Base-by-base conservation (phyloP, 768 basidiomycete genomes). In the Mycena indigotica region DNA sequence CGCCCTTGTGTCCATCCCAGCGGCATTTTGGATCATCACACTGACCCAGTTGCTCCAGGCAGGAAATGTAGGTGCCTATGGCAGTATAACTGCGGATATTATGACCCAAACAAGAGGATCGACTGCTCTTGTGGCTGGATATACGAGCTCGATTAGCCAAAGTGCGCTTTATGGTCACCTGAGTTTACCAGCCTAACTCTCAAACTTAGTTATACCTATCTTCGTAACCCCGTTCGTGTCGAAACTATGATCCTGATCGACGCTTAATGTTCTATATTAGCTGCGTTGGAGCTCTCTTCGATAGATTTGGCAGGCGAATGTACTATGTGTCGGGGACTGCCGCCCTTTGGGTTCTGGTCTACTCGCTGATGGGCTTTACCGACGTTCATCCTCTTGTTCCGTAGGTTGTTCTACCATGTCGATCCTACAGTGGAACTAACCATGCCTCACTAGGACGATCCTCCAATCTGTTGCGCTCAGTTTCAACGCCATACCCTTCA, bases 401-500 rank as follows among this genome's bases (percentile, higher is more conserved):
- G 50, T 52, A 12, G 17, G 50, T 52, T 32, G 6, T 5, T n/a
- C 21, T 28, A 16, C 25, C 12, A 6, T 35, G 3, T 32, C 19
- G 29, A 30, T 39, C 29, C n/a, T n/a, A n/a, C n/a, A n/a, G 8
- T 19, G 26, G 29, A 25, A 25, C 46, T 39, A n/a, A 50, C 17
- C 1, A 35, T 6, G 35, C 32, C 23, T 51, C 28, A 48, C 19
- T 38, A 56, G 49, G 28, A 21, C 49, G 15, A 56, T 56, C 28
- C 35, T 56, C 21, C 28, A 21, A 26, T 56, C 55, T 1, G 38
- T 56, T 41, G 55, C 55, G 4, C 39, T 56, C 17, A 56, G 55
- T 40, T 56, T 56, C 39, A 56, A 50, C 46, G 55, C 49, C 10
- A 56, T 56, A 26, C 55, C 55, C 4, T 56, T 56, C 49, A 56